Conservation (phyloP, 257 asterid genomes). For the Przewalskia tangutica region DNA sequence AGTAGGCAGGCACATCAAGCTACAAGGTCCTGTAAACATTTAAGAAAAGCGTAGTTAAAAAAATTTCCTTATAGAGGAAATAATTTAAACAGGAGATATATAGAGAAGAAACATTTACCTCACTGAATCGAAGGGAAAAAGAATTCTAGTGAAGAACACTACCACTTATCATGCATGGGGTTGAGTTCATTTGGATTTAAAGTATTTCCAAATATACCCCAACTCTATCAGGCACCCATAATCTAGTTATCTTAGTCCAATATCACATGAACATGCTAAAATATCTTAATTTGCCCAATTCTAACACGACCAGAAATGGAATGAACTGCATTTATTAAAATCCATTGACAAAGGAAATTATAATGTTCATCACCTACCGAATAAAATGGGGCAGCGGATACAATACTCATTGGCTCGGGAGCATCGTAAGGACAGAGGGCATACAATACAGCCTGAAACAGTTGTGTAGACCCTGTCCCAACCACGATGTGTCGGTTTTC, state of each 20-base stretch:
- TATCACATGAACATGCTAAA: not conserved
- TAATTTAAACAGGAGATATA: not conserved
- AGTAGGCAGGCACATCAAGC: not conserved
- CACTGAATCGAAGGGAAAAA: not conserved
- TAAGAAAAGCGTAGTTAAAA: not conserved
- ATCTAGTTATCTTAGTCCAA: not conserved
- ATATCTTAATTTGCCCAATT: not conserved
- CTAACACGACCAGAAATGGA: not conserved
- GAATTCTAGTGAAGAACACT: not conserved
- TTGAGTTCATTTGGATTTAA: not conserved
- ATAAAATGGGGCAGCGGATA: constrained; percentile 89
- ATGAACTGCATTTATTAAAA: not conserved
- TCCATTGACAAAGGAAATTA: not conserved
- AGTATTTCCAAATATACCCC: not conserved
- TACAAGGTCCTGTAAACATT: not conserved
- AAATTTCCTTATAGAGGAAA: not conserved
- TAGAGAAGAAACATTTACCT: not conserved
- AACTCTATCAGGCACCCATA: not conserved
- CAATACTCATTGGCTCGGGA: constrained; percentile 59
- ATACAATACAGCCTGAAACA: constrained; percentile 72
- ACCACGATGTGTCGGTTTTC: constrained; percentile 70
- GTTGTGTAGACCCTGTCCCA: constrained; percentile 93
- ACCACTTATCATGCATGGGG: not conserved
- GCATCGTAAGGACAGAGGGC: constrained; percentile 58
- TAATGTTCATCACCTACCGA: constrained; percentile 40